Conservation (phyloP, 371 early-diverging fungal genomes). For the Blakeslea trispora region DNA sequence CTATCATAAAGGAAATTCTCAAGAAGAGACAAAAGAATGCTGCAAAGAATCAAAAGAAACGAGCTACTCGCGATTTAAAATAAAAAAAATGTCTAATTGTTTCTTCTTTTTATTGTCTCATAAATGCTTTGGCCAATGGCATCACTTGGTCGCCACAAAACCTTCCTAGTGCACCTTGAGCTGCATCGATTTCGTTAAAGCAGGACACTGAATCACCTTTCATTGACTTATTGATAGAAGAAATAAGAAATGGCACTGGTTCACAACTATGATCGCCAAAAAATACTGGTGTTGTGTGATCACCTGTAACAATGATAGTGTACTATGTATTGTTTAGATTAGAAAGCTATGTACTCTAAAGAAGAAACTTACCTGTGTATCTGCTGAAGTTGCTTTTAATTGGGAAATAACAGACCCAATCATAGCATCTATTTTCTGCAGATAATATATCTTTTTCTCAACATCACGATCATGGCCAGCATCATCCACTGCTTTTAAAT, state of each 20-base stretch:
- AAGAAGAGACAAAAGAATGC: conserved; percentile 43
- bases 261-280: conserved; percentile 56
- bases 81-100: too few species aligned
- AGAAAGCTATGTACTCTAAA: too few species aligned
- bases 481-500: conserved; percentile 60
- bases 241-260: conserved; percentile 50
- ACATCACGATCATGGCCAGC: conserved; percentile 52
- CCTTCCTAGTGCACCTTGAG: conserved; percentile 40
- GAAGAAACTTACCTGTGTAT: background rate
- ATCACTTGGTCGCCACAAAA: conserved; percentile 51
- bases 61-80: conserved; percentile 17
- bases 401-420: conserved; percentile 31
- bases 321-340: conserved; percentile 18
- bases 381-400: conserved; percentile 21
- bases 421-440: conserved; percentile 50
- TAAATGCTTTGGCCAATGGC: conserved; percentile 31
- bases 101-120: conserved; percentile 26
- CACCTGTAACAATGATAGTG: conserved; percentile 51
- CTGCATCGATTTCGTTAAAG: conserved; percentile 38
- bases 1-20: conserved; percentile 29
- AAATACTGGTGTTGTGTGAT: conserved; percentile 54
- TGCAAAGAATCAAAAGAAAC: conserved; percentile 26
- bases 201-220: conserved; percentile 25
- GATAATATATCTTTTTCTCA: conserved; percentile 40
- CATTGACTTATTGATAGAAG: conserved; percentile 8